A percentile compares a stretch with the other conserved stretches of the same genome.
Conservation (phyloP, 1,284 basidiomycete species). For the Cryptococcus sp. region DNA sequence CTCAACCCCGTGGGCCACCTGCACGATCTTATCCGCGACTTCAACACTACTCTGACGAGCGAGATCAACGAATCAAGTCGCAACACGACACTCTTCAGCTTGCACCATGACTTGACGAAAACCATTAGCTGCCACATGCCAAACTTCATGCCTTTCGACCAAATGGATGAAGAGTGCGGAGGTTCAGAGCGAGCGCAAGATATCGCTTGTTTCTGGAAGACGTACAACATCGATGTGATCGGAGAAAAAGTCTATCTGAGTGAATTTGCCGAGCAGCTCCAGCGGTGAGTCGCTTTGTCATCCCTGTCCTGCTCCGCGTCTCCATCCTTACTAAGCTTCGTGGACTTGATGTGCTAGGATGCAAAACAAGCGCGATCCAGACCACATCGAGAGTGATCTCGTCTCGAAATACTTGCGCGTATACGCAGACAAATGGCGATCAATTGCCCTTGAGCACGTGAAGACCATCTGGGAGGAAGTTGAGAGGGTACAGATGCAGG, state of each 20-base stretch:
- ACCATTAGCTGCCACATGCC: conserved; percentile 9
- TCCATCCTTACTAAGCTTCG: not conserved
- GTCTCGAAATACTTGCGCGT: not conserved
- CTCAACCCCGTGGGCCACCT: conserved; percentile 14
- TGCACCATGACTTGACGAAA: conserved; percentile 3
- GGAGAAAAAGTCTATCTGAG: not conserved
- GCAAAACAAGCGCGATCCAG: conserved; percentile 7
- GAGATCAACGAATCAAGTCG: not conserved
- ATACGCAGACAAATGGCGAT: conserved; percentile 7
- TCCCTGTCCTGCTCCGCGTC: not conserved
- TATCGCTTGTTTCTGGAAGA: no score
- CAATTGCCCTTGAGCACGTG: not conserved
- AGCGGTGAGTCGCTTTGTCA: not conserved
- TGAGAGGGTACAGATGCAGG: not conserved
- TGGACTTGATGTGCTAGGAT: not conserved
- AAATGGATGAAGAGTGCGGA: not conserved
- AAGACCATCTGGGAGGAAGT: conserved; percentile 9
- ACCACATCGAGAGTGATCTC: not conserved
- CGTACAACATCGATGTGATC: no score
- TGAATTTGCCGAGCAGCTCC: conserved; percentile 1
- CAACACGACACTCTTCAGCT: no score
- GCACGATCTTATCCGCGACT: conserved; percentile 10
- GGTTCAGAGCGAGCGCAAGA: no score
- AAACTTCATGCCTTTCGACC: conserved; percentile 10
- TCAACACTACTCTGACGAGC: not conserved